Evolutionary conservation across 345 rosid species (phyloP), one percentile per base, ranked within the genome.

Genomic region (Garcia nutans): DNA sequence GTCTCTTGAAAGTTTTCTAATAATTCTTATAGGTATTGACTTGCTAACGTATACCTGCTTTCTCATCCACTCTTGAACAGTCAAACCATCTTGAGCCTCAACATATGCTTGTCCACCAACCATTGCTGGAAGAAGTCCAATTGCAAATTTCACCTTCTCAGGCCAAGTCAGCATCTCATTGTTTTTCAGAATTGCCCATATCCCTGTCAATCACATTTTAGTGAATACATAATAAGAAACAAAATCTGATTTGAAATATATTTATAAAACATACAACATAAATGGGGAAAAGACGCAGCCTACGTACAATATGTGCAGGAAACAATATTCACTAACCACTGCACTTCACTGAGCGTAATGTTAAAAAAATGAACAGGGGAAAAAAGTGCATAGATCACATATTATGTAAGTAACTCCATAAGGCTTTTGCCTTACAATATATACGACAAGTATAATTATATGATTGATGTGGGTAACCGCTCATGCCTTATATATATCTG

Each of bases 111-210:
- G 97, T 66, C 97, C 97, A 44, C 99, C 99, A 31, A 89, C 55
- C 76, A 95, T 95, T 70, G 97, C 97, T n/a, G 97, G 97, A 55
- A 95, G 84, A 66, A 95, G 97, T 66, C 99, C 97, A 72, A 91
- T 91, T 23, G 99, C 99, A 88, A 95, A 95, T 85, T 91, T 95
- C 62, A 89, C 87, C 81, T 95, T 95, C 83, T 95, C 97, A 15
- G 97, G 94, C 99, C 99, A 95, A 49, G 97, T 91, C 80, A 95
- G 86, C 97, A 95, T 95, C 80, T 91, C 94, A 70, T 91, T 95
- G 77, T 95, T 95, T 84, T 80, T 87, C 75, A 95, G 87, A 70
- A 95, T 95, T 63, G 99, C 97, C 88, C 87, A 93, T 73, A 95
- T 91, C 73, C 97, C 97, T 95, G 82, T 62, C 78, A 68, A 64